These are phyloP conservation scores for Salvia hispanica DNA, from an alignment of 257 asterid genomes.

Conservation along the genomic window DNA sequence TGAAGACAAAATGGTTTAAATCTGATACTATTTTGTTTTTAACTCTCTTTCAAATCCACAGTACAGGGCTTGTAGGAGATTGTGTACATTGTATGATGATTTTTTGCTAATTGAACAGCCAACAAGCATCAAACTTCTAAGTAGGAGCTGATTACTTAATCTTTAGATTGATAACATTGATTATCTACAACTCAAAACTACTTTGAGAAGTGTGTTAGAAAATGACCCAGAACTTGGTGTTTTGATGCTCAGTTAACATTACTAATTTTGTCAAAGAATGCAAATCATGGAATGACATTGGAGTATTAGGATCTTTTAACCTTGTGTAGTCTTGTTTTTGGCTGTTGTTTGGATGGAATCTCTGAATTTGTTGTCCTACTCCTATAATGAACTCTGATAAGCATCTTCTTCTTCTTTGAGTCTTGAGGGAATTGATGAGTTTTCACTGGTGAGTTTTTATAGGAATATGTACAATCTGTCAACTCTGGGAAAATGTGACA, in stretches of 20 bases:
- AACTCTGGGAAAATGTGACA: too few relatives aligned
- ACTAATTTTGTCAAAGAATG: conserved; percentile 8
- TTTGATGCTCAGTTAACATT: conserved; percentile 7
- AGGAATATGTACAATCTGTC: too few relatives aligned
- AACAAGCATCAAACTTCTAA: neutral
- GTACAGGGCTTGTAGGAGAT: neutral
- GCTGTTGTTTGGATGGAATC: neutral
- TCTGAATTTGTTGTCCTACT: neutral
- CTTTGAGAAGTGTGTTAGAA: neutral
- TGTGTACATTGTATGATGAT: neutral
- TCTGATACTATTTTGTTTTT: neutral
- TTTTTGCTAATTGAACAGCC: conserved; percentile 7
- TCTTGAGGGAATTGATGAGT: too few relatives aligned
- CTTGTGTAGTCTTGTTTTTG: neutral
- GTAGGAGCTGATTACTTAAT: neutral
- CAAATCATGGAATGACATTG: neutral
- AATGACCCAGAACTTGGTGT: neutral
- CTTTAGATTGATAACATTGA: neutral
- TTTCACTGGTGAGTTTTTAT: too few relatives aligned
- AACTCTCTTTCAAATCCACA: neutral
- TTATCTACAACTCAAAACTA: neutral
- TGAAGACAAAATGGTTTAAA: neutral
- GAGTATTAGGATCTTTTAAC: conserved; percentile 4
- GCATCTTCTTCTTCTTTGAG: neutral
- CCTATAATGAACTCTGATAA: neutral